Percentiles rank a stretch among this genome's conserved stretches.
Evolutionary conservation across 768 basidiomycete species (phyloP).

Genomic region (Termitomyces sp.): DNA sequence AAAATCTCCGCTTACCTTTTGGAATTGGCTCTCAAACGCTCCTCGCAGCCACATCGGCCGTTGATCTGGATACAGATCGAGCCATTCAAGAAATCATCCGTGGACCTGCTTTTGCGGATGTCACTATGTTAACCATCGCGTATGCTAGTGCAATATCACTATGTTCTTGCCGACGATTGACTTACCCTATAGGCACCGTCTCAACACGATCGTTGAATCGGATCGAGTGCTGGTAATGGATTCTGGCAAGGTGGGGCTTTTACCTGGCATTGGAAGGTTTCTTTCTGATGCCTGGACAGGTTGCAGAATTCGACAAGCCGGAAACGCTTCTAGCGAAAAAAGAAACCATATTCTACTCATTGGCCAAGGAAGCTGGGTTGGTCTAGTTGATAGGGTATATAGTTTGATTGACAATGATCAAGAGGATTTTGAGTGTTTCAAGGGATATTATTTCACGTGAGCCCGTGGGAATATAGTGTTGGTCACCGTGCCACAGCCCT

Average conservation of each 20-base stretch:
- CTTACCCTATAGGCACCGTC: constrained; percentile 47
- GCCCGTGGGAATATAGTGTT: constrained; percentile 12
- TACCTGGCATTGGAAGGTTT: neutral
- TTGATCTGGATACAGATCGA: constrained; percentile 85
- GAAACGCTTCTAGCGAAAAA: constrained; percentile 51
- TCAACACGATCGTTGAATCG: constrained; percentile 82
- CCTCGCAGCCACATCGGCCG: constrained; percentile 71
- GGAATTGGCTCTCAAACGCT: neutral
- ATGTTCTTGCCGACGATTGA: neutral
- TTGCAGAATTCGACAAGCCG: constrained; percentile 81
- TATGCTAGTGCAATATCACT: constrained; percentile 28
- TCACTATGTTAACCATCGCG: constrained; percentile 87
- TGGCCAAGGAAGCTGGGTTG: constrained; percentile 63
- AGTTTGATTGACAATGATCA: neutral
- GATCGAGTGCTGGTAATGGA: constrained; percentile 80
- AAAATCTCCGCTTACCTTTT: constrained; percentile 1
- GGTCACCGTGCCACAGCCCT: constrained; percentile 10
- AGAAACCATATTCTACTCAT: constrained; percentile 52
- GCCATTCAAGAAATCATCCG: constrained; percentile 86
- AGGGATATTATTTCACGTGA: neutral
- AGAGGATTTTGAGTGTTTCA: neutral
- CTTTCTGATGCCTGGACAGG: constrained; percentile 21
- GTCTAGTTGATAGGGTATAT: neutral
- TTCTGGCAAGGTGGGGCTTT: constrained; percentile 51
- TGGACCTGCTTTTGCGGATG: constrained; percentile 68